Percentiles rank a stretch among this genome's conserved stretches.
phyloP scores from a whole-genome alignment of 371 early-diverging fungal species.

The Batkoa obscura region DNA sequence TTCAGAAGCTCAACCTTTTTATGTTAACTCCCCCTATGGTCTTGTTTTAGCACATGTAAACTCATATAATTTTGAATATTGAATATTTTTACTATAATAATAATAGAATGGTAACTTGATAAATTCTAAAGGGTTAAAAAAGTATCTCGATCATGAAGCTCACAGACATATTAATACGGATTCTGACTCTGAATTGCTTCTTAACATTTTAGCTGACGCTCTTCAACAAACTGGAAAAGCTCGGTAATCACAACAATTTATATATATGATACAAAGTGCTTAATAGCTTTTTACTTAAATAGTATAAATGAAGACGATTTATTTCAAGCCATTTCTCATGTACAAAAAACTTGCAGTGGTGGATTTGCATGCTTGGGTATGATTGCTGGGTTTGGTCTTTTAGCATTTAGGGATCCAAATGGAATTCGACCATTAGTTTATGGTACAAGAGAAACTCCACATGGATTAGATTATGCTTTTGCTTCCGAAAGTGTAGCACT shows the following conservation, averaged over 20 bases:
- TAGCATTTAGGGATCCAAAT: constrained; percentile 85
- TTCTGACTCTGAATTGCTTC: constrained; percentile 88
- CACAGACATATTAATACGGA: constrained; percentile 98
- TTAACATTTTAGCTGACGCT: constrained; percentile 89
- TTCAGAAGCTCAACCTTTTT: constrained; percentile 96
- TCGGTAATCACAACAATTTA: constrained; percentile 21
- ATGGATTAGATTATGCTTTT: constrained; percentile 79
- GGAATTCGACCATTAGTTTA: constrained; percentile 88
- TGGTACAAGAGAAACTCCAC: constrained; percentile 46
- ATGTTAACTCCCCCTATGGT: constrained; percentile 96
- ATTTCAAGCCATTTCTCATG: constrained; percentile 68
- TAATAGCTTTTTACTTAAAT: constrained; percentile 5
- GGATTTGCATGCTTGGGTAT: constrained; percentile 88
- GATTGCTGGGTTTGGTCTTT: constrained; percentile 84
- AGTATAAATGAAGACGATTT: constrained; percentile 93
- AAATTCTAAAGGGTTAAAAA: constrained; percentile 69
- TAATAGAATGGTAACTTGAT: constrained; percentile 88
- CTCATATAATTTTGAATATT: neutral
- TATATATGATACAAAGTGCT: too few relatives aligned
- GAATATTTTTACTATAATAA: neutral
- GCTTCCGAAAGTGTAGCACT: constrained; percentile 89
- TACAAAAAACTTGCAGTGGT: constrained; percentile 66
- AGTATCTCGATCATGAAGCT: constrained; percentile 73
- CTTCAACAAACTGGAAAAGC: constrained; percentile 85
- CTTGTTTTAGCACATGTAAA: constrained; percentile 86